These are phyloP conservation scores for Diplotaxis tenuifolia DNA, from an alignment of 345 rosid species.

Conservation along the genomic window DNA sequence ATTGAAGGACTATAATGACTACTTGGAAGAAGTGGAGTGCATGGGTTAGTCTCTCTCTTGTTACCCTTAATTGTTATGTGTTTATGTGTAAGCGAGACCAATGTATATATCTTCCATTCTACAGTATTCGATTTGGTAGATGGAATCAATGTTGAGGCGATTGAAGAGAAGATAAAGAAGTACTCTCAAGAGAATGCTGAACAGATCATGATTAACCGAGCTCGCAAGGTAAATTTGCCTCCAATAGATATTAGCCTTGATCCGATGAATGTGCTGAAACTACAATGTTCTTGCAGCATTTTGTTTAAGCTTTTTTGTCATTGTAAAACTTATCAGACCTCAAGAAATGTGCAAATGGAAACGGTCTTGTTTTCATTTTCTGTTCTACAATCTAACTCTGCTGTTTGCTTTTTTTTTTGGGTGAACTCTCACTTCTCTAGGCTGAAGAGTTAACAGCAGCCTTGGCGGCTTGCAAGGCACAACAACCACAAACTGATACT, in stretches of 20 bases:
- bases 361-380: too few species aligned
- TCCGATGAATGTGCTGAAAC: neutral
- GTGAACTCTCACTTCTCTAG: conserved; percentile 38
- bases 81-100: neutral
- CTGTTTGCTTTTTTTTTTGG: neutral
- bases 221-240: conserved; percentile 58
- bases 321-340: neutral
- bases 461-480: conserved; percentile 75
- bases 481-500: conserved; percentile 46
- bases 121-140: conserved; percentile 73
- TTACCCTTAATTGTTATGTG: neutral
- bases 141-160: conserved; percentile 67
- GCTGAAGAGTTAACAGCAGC: conserved; percentile 92
- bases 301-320: neutral
- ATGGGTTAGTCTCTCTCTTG: conserved; percentile 64
- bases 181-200: conserved; percentile 88
- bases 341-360: too few species aligned
- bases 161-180: conserved; percentile 66
- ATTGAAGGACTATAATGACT: conserved; percentile 81
- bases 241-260: neutral
- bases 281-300: neutral
- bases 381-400: neutral
- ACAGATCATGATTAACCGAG: conserved; percentile 80
- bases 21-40: conserved; percentile 93
- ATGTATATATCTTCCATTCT: neutral